Base-by-base conservation (phyloP, 2,329 filamentous ascomycete species). In the Periconia digitata region DNA sequence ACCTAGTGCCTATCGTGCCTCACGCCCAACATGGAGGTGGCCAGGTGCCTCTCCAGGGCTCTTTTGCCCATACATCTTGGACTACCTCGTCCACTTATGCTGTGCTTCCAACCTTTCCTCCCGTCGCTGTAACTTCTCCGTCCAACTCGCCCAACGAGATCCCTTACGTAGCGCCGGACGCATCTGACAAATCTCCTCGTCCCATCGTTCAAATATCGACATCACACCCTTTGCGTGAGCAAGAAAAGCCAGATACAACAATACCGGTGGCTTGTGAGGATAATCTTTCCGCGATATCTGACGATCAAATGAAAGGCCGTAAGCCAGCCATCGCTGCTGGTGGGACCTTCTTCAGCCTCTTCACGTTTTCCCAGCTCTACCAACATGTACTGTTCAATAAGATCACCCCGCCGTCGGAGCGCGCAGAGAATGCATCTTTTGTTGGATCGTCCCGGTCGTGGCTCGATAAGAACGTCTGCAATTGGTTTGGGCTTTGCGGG, bases 401-500 rank as follows among this genome's bases (percentile, higher is more conserved):
- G 32, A 47, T 69, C 32, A 70, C 67, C 23, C 62, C 68, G 10
- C 47, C 39, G 18, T 63, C 62, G 12, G 70, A 72, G 47, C 57
- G 60, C 3, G 41, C 58, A 49, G 70, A 73, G 29, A 69, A 74
- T 34, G 47, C 23, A 18, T 53, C 48, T 20, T 72, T 69, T 69
- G 65, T 73, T 20, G 63, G 59, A 22, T 71, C 66, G 10, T 72
- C 71, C 7, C 53, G 60, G 21, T 73, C 70, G 20, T 72, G 71
- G 70, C 13, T 72, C 16, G 70, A 72, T 38, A 60, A 64, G 43
- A 71, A 68, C 40, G 76, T 84, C 7, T 95, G 91, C 67, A 82
- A 84, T 39, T 95, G 87, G 86, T 73, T 95, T 36, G 81, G 87
- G 27, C 70, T 95, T 22, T 96, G 91, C 66, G 90, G 90, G 20